Conservation (phyloP, 2,329 filamentous ascomycete species). For the Drechslerella coelobrocha region DNA sequence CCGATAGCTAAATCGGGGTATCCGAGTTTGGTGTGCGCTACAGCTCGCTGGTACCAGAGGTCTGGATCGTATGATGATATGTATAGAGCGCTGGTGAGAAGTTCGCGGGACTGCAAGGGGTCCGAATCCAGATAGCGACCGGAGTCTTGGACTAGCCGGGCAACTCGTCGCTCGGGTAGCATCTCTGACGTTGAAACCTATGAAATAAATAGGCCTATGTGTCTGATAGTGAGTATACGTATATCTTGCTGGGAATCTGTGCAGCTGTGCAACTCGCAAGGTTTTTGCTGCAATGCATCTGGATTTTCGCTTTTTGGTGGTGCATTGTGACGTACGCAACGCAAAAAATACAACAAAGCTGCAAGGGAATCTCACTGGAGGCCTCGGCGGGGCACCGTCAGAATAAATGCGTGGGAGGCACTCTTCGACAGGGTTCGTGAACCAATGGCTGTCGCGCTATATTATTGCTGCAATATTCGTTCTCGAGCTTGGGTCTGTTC, state of each 20-base stretch:
- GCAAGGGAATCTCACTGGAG: too few species aligned
- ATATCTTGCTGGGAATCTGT: neutral
- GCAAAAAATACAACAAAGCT: too few species aligned
- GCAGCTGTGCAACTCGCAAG: too few species aligned
- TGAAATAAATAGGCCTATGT: conserved; percentile 3
- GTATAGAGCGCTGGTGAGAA: conserved; percentile 24
- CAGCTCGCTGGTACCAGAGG: conserved; percentile 63
- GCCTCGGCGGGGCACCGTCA: too few species aligned
- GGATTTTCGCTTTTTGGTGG: too few species aligned
- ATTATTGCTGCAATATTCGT: too few species aligned
- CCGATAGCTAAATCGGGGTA: conserved; percentile 90
- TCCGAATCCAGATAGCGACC: neutral
- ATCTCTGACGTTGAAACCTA: neutral
- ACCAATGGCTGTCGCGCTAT: too few species aligned
- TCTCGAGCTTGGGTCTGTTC: too few species aligned
- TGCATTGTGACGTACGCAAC: too few species aligned
- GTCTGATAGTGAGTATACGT: neutral
- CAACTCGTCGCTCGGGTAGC: conserved; percentile 36
- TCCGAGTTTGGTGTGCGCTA: conserved; percentile 73
- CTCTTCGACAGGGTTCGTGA: too few species aligned
- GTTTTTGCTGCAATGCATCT: too few species aligned
- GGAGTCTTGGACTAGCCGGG: conserved; percentile 30
- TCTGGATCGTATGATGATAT: conserved; percentile 48
- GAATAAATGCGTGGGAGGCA: too few species aligned
- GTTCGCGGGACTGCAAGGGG: conserved; percentile 14